Percentiles rank a stretch among this genome's conserved stretches.
Conservation (phyloP, 2,329 filamentous ascomycete genomes). For the Monosporascus sp. region DNA sequence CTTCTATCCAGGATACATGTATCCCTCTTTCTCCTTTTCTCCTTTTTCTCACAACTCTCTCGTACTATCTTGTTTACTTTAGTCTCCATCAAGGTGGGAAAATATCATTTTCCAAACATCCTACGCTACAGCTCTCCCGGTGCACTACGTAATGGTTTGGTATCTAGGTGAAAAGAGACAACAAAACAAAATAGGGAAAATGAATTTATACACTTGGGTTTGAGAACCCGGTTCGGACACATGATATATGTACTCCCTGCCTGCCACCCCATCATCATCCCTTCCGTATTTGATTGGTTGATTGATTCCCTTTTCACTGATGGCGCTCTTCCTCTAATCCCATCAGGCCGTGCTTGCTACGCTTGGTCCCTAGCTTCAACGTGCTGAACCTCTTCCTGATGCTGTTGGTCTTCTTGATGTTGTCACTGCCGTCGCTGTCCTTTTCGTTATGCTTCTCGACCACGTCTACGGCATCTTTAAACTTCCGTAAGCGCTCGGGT, state of each 20-base stretch:
- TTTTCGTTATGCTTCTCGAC: conserved; percentile 22
- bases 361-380: conserved; percentile 69
- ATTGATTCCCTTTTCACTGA: conserved; percentile 26
- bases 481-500: conserved; percentile 21
- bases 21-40: background rate
- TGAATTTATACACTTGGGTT: background rate
- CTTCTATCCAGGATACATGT: conserved; percentile 1
- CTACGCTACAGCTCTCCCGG: background rate
- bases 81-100: background rate
- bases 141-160: too few species aligned
- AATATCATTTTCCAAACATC: background rate
- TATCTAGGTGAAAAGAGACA: background rate
- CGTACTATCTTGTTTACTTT: background rate
- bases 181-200: background rate
- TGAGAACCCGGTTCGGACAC: background rate
- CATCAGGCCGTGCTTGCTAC: conserved; percentile 52
- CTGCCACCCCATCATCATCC: background rate
- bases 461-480: conserved; percentile 24
- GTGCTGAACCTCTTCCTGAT: conserved; percentile 76
- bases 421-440: conserved; percentile 27
- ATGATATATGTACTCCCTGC: background rate
- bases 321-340: conserved; percentile 53
- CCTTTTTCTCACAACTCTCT: background rate
- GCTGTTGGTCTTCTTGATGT: conserved; percentile 49
- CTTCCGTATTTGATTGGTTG: background rate